Evolutionary conservation across 805 yeast species (phyloP).

Genomic region (Saccharomyces jurei): DNA sequence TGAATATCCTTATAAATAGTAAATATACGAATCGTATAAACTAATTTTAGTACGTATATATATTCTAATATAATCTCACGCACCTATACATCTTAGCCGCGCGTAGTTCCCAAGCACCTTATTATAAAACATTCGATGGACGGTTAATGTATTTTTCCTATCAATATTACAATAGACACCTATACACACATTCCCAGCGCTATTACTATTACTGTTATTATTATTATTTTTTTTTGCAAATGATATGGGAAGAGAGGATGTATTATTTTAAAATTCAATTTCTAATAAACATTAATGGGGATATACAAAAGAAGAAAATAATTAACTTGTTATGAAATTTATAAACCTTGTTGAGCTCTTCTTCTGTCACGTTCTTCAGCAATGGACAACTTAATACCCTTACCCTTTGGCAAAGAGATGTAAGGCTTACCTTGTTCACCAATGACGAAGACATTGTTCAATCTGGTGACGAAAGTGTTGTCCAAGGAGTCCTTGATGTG

Average conservation of each 20-base stretch:
- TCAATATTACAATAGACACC: not conserved
- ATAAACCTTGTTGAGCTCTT: constrained; percentile 70
- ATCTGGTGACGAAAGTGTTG: constrained; percentile 92
- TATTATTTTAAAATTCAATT: constrained; percentile 14
- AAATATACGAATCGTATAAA: not conserved
- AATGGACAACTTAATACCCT: constrained; percentile 93
- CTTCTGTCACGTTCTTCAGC: constrained; percentile 98
- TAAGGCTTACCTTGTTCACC: constrained; percentile 95
- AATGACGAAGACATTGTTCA: constrained; percentile 84
- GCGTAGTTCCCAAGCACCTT: not conserved
- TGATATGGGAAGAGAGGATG: constrained; percentile 7
- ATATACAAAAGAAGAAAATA: constrained; percentile 5
- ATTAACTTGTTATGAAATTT: constrained; percentile 18
- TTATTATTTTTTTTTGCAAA: too few relatives aligned
- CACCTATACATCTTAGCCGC: not conserved
- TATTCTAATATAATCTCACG: not conserved
- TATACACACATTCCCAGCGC: not conserved
- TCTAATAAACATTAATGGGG: constrained; percentile 14
- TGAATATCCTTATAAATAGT: constrained; percentile 73
- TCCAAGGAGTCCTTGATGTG: constrained; percentile 93
- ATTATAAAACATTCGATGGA: not conserved
- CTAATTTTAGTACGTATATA: not conserved
- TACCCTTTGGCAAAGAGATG: constrained; percentile 96
- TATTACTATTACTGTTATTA: too few relatives aligned
- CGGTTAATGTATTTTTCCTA: too few relatives aligned